Percentiles rank a stretch among this genome's conserved stretches.
Evolutionary conservation across 2,329 filamentous ascomycete genomes (phyloP).

Genomic region (Ceratocystis diversiconidia): DNA sequence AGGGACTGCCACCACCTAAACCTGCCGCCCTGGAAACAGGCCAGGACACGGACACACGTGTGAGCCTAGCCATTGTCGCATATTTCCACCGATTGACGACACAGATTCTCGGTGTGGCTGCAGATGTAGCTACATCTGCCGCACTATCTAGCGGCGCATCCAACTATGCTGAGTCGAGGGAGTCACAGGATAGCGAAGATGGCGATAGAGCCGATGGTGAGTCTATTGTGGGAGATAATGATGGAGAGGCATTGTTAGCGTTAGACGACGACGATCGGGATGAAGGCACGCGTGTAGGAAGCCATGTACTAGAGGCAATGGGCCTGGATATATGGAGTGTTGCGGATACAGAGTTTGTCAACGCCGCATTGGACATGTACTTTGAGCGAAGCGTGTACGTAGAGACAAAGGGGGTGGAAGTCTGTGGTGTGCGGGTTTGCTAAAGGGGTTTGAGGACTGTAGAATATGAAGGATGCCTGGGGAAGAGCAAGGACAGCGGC

Average conservation of each 20-base stretch:
- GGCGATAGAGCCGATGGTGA: constrained; percentile 6
- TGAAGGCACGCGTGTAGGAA: constrained; percentile 38
- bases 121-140: constrained; percentile 39
- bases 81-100: constrained; percentile 69
- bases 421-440: constrained; percentile 61
- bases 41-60: constrained; percentile 32
- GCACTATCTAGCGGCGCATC: constrained; percentile 26
- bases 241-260: constrained; percentile 27
- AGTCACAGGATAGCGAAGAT: constrained; percentile 24
- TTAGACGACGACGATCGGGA: constrained; percentile 20
- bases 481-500: neutral
- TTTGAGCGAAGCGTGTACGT: constrained; percentile 50
- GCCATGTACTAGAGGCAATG: constrained; percentile 53
- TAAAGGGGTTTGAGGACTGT: constrained; percentile 23
- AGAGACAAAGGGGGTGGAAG: constrained; percentile 54
- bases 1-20: neutral
- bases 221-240: constrained; percentile 19
- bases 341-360: constrained; percentile 53
- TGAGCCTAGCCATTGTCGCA: constrained; percentile 59
- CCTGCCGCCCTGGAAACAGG: neutral
- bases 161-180: constrained; percentile 25
- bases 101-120: constrained; percentile 46
- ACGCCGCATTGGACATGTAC: constrained; percentile 47
- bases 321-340: constrained; percentile 67
- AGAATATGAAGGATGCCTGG: neutral